Evolutionary conservation across 2,329 filamentous ascomycete genomes (phyloP).

Genomic region (Chaetomiaceae sp.): DNA sequence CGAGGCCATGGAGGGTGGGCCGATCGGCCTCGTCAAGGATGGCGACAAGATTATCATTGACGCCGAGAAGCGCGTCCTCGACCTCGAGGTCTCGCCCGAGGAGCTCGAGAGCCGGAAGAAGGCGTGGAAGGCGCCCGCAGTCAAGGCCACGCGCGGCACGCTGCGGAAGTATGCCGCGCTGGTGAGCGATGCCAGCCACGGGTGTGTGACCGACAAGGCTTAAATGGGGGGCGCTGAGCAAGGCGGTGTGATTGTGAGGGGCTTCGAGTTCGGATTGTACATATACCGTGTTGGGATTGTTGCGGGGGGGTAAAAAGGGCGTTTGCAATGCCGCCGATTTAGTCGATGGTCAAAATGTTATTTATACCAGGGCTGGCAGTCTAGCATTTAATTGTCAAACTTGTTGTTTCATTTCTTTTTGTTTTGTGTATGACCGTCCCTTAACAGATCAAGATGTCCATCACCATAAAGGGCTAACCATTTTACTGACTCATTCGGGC

Average conservation of each 20-base stretch:
- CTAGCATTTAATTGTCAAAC: neutral
- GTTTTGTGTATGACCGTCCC: neutral
- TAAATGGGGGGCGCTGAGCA: neutral
- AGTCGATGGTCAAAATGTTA: slow-evolving; percentile 1
- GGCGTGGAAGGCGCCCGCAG: slow-evolving; percentile 58
- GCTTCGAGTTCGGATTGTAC: slow-evolving; percentile 10
- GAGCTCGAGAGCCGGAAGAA: slow-evolving; percentile 56
- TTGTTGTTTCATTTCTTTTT: slow-evolving; percentile 1
- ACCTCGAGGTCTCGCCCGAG: slow-evolving; percentile 62
- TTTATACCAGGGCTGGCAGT: neutral
- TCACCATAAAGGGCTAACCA: too few relatives aligned
- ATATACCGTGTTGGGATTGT: slow-evolving; percentile 10
- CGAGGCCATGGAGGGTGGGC: slow-evolving; percentile 79
- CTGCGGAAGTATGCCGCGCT: slow-evolving; percentile 64
- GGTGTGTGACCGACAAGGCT: slow-evolving; percentile 50
- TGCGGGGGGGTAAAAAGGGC: slow-evolving; percentile 6
- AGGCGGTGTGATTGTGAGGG: too few relatives aligned
- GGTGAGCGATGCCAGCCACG: slow-evolving; percentile 55
- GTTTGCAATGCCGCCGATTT: neutral
- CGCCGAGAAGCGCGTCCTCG: slow-evolving; percentile 64
- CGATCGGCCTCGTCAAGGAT: slow-evolving; percentile 75
- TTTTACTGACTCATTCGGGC: too few relatives aligned
- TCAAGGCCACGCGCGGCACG: slow-evolving; percentile 58
- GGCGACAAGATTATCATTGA: slow-evolving; percentile 80
- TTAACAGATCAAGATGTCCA: neutral